Conservation (phyloP, 805 yeast genomes). For the Candida vaughaniae region DNA sequence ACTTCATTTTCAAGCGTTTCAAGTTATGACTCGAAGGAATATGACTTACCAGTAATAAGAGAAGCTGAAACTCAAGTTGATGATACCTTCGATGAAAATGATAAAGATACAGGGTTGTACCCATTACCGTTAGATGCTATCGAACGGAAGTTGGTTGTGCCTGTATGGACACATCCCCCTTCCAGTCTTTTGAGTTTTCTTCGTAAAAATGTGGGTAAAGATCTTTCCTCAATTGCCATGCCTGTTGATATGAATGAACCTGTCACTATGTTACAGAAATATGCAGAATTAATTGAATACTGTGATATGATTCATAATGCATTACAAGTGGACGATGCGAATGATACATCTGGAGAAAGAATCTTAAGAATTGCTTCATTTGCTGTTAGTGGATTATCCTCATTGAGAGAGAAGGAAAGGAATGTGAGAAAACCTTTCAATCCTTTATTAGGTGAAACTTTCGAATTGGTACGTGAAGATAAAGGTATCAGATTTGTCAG, state of each 20-base stretch:
- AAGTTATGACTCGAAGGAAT: conserved; percentile 14
- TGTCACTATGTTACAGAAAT: conserved; percentile 72
- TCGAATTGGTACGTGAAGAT: conserved; percentile 84
- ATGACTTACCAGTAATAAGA: conserved; percentile 5
- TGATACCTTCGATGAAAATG: conserved; percentile 16
- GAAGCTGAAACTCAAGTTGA: conserved; percentile 5
- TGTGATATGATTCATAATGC: conserved; percentile 65
- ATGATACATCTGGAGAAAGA: conserved; percentile 48
- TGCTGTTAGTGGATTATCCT: conserved; percentile 72
- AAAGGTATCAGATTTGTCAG: conserved; percentile 68
- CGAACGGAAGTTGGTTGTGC: conserved; percentile 57
- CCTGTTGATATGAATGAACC: conserved; percentile 97
- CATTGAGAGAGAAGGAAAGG: conserved; percentile 71
- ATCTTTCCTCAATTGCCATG: conserved; percentile 80
- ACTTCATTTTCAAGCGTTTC: conserved; percentile 15
- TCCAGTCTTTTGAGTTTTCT: conserved; percentile 79
- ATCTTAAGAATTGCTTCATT: conserved; percentile 73
- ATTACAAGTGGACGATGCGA: conserved; percentile 40
- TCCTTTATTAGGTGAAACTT: conserved; percentile 92
- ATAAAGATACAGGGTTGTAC: conserved; percentile 44
- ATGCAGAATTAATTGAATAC: conserved; percentile 80
- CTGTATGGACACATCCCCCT: conserved; percentile 62
- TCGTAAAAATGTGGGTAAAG: conserved; percentile 91
- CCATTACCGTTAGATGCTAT: conserved; percentile 62
- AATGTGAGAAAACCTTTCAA: conserved; percentile 88